These are phyloP conservation scores for Microdochium bolleyi DNA, from an alignment of 2,329 filamentous ascomycete species.

Conservation along the genomic window DNA sequence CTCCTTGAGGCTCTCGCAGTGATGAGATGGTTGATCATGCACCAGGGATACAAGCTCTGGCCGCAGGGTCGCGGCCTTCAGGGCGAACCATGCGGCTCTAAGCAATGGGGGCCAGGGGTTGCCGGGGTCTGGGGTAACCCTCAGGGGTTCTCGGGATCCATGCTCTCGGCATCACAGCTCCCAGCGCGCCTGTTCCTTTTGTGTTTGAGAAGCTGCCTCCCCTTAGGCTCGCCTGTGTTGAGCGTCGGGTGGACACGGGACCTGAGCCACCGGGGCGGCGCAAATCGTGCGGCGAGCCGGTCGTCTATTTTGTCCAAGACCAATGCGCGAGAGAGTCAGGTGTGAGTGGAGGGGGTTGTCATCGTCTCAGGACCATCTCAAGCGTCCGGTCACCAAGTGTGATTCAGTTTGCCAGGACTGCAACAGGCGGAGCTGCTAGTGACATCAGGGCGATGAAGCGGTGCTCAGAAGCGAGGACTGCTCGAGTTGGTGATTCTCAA, in stretches of 20 bases:
- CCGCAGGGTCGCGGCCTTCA: background rate
- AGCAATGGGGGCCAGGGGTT: background rate
- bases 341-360: background rate
- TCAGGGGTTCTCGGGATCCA: background rate
- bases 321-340: background rate
- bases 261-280: background rate
- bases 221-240: too few relatives aligned
- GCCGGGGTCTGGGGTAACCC: background rate
- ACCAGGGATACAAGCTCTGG: background rate
- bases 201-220: background rate
- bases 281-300: background rate
- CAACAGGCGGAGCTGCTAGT: background rate
- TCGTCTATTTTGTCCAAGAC: background rate
- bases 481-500: too few relatives aligned
- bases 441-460: background rate
- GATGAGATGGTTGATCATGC: background rate
- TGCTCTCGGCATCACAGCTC: background rate
- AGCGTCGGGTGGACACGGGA: too few relatives aligned
- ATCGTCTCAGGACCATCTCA: background rate
- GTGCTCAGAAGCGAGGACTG: too few relatives aligned
- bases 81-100: background rate
- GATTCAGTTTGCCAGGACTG: too few relatives aligned
- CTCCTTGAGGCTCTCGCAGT: too few relatives aligned
- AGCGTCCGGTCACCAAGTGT: background rate
- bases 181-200: background rate